Base-by-base conservation (phyloP, 2,329 filamentous ascomycete genomes). In the Penicillium thymicola region DNA sequence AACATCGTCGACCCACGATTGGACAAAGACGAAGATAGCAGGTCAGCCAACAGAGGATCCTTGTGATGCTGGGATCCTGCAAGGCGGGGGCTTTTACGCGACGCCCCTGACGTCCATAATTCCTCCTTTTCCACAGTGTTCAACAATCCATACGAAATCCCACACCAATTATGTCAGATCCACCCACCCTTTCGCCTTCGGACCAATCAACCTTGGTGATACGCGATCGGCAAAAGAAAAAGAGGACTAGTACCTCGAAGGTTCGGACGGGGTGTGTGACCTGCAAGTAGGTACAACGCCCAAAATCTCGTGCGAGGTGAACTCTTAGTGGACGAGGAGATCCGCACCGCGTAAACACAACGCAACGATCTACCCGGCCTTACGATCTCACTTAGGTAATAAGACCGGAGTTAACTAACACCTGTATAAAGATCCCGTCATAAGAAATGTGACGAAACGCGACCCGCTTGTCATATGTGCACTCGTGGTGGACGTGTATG, bases 401-500 rank as follows among this genome's bases (percentile, higher is more conserved):
- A 25, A n/a, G 18, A 2, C 10, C 10, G 21, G 11, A 23, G 30
- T 40, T 51, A 44, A 51, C 49, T 51, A 44, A 51, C 23, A 37
- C n/a, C 23, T 8, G 40, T 34, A 13, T 8, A 13, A 32, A 55
- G 53, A 18, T 28, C 46, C 3, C 53, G 53, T 5, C 53, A 55
- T 8, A 55, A 51, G 16, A 55, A 55, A 37, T 55, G 53, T 27
- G 53, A 55, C 18, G 53, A 55, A 44, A 37, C 53, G 14, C 53
- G 46, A 28, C 53, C 53, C 30, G n/a, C 46, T 28, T 55, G 53
- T 25, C n/a, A 18, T n/a, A 43, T 43, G 40, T 55, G 53, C 21
- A 44, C 23, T 25, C 28, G 40, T 3, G 36, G 23, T 32, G 46
- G 53, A 14, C 46, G 53, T 21, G 30, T 30, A 25, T 55, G 53